These are phyloP conservation scores for Zygoascus ofunaensis DNA, from an alignment of 805 yeast species.

Conservation along the genomic window DNA sequence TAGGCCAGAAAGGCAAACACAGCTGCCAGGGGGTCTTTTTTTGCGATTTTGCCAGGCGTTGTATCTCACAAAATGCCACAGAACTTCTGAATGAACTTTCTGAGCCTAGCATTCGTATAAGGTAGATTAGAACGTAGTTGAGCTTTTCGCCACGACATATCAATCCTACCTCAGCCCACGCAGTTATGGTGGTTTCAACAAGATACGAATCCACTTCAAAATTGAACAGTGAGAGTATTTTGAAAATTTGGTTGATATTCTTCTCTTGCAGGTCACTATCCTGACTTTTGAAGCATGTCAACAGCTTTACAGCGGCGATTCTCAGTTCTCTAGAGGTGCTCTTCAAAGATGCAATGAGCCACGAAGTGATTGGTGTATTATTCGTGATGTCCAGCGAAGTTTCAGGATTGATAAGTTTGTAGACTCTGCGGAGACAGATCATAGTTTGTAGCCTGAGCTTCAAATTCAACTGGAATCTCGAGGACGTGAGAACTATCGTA, in stretches of 20 bases:
- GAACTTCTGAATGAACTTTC: conserved; percentile 56
- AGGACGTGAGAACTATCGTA: conserved; percentile 6
- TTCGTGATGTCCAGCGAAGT: conserved; percentile 5
- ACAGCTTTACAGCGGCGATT: conserved; percentile 10
- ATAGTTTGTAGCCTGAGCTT: conserved; percentile 12
- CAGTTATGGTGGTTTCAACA: conserved; percentile 26
- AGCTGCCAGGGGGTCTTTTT: conserved; percentile 67
- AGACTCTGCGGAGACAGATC: conserved; percentile 8
- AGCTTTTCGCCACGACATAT: conserved; percentile 58
- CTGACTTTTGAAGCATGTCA: conserved; percentile 11
- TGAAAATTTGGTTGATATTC: conserved; percentile 8
- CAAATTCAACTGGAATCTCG: conserved; percentile 8
- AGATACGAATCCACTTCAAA: conserved; percentile 10
- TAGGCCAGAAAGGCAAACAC: conserved; percentile 69
- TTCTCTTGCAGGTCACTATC: neutral
- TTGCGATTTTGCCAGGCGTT: conserved; percentile 47
- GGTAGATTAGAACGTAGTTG: conserved; percentile 53
- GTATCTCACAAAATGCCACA: conserved; percentile 57
- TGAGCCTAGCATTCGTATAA: conserved; percentile 60
- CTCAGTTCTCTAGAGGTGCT: conserved; percentile 16
- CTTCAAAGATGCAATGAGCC: conserved; percentile 15
- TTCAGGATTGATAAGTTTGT: conserved; percentile 8
- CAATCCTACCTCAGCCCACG: conserved; percentile 58
- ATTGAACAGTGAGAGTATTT: conserved; percentile 8
- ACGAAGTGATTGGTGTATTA: conserved; percentile 6